Conservation (phyloP, 306 rosid genomes). For the Castanea sativa region DNA sequence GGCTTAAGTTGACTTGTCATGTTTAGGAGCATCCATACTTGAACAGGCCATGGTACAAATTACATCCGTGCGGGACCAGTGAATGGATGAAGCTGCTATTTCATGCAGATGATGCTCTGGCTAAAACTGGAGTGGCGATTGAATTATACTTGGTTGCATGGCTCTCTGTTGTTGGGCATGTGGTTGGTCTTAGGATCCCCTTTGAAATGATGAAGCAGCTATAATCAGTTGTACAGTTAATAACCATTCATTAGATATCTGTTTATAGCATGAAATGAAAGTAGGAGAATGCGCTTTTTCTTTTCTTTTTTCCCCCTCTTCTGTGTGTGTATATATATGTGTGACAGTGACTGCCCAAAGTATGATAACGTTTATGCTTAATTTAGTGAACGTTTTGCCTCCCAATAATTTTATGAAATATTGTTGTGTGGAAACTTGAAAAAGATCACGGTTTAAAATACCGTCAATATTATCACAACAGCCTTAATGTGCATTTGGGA, state of each 20-base stretch:
- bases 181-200: slow-evolving; percentile 66
- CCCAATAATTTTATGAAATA: too few relatives aligned
- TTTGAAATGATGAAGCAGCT: slow-evolving; percentile 36
- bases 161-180: slow-evolving; percentile 88
- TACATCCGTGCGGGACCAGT: slow-evolving; percentile 88
- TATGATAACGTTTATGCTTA: too few relatives aligned
- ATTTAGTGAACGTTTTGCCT: too few relatives aligned
- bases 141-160: slow-evolving; percentile 64
- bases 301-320: too few relatives aligned
- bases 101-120: slow-evolving; percentile 27
- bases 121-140: slow-evolving; percentile 28
- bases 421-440: too few relatives aligned
- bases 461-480: too few relatives aligned
- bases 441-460: too few relatives aligned
- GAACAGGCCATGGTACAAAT: slow-evolving; percentile 83
- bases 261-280: too few relatives aligned
- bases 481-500: too few relatives aligned
- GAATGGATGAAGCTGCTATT: slow-evolving; percentile 91
- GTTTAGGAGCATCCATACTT: slow-evolving; percentile 83
- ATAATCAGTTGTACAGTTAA: not conserved
- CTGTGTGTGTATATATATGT: too few relatives aligned
- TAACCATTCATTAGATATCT: not conserved
- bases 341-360: too few relatives aligned
- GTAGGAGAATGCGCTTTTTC: too few relatives aligned
- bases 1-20: not conserved